Conservation (phyloP, 1,284 basidiomycete species). For the Wallemia mellicola region DNA sequence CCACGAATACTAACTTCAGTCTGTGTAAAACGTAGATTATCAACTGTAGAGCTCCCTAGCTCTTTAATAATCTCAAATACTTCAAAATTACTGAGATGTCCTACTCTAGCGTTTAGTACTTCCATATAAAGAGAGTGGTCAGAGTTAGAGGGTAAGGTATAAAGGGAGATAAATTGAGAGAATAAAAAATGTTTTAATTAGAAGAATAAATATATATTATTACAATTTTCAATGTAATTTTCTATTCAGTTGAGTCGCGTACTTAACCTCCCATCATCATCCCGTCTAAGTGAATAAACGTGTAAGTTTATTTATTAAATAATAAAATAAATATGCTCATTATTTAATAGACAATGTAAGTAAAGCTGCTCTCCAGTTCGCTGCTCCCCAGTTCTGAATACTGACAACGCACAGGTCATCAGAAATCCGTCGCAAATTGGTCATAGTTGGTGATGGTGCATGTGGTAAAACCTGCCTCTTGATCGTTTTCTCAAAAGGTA, state of each 20-base stretch:
- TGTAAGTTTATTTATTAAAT: too few relatives aligned
- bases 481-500: conserved; percentile 22
- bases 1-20: not conserved
- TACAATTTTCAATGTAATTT: too few relatives aligned
- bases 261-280: too few relatives aligned
- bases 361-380: not conserved
- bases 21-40: not conserved
- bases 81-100: not conserved
- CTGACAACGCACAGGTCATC: conserved; percentile 4
- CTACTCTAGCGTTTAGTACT: not conserved
- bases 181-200: too few relatives aligned
- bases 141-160: not conserved
- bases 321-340: too few relatives aligned
- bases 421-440: conserved; percentile 33
- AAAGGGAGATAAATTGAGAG: too few relatives aligned
- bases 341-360: too few relatives aligned
- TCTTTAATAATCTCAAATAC: not conserved
- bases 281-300: too few relatives aligned
- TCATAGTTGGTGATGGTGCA: conserved; percentile 73
- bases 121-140: not conserved
- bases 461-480: conserved; percentile 28
- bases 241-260: too few relatives aligned
- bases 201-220: too few relatives aligned
- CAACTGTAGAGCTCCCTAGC: not conserved
- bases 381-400: not conserved